Evolutionary conservation across 495 filamentous ascomycete species (phyloP), one percentile per base, ranked within the genome.

Genomic region (Neurospora sp.): DNA sequence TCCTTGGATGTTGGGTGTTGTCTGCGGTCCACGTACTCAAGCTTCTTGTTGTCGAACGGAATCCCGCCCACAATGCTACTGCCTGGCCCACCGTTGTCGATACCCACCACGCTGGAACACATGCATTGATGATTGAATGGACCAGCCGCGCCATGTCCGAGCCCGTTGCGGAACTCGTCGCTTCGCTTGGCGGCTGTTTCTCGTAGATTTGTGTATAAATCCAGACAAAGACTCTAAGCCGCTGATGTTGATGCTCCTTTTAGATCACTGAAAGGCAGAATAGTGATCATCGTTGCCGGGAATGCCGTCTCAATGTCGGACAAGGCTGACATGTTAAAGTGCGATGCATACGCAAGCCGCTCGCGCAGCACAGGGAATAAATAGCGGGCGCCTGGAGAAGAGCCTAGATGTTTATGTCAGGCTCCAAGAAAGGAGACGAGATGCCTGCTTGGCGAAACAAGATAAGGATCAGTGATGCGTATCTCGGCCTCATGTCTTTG

Each of bases 391-490:
- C 54, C 54, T 31, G 3, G 28, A 24, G 54, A 31, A 62, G 21
- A 62, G 24, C 48, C 48, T 17, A 17, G 24, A 62, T 71, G 71
- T 74, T 40, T 9, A 38, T 24, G 19, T 69, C 39, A n/a, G 31
- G 24, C 24, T n/a, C 36, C 9, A 40, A 70, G 69, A 76, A 75
- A 76, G 73, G 54, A 62, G 54, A 62, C 54, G 66, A 72, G 79
- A 79, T 79, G 77, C 79, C 78, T 81, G 77, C 78, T 81, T 80
- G 79, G 79, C 79, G 13, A 24, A 19, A 28, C 38, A 24, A 39
- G 36, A 39, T 39, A 28, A 24, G 45, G 21, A 40, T 24, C 42
- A 21, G 21, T 28, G 70, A 19, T 24, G 38, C 36, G 37, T 43
- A 71, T 42, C 13, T 71, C 70, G 40, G 19, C 37, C n/a, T 11